A percentile compares a stretch with the other conserved stretches of the same genome.
phyloP scores from a whole-genome alignment of 2,329 filamentous ascomycete genomes.

The Hymenoscyphus infarciens region DNA sequence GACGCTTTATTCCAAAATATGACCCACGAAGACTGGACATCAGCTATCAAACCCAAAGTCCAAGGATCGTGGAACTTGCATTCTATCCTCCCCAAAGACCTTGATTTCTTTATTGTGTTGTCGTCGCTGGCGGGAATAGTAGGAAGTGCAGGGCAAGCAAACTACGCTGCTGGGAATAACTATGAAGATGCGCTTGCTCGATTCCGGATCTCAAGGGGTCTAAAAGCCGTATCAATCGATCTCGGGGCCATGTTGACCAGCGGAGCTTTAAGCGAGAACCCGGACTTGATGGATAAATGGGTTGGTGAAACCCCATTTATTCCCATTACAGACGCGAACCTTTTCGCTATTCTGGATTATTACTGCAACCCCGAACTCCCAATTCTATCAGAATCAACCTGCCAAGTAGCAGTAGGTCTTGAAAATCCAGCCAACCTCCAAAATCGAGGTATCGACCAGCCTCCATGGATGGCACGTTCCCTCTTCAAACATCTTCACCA shows the following conservation, averaged over 20 bases:
- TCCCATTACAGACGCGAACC: neutral
- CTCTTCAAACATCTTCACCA: conserved; percentile 2
- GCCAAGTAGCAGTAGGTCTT: conserved; percentile 5
- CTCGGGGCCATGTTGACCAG: conserved; percentile 3
- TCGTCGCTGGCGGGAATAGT: conserved; percentile 34
- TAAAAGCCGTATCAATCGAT: conserved; percentile 5
- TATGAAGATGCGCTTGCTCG: conserved; percentile 23
- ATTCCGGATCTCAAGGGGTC: conserved; percentile 2
- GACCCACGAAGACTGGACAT: conserved; percentile 9
- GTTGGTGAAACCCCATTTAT: neutral
- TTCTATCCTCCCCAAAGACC: neutral
- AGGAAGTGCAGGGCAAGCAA: conserved; percentile 14
- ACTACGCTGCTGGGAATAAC: conserved; percentile 31
- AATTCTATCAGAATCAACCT: neutral
- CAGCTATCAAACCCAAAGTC: conserved; percentile 5
- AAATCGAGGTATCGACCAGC: neutral
- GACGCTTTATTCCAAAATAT: conserved; percentile 25
- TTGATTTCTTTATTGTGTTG: conserved; percentile 37
- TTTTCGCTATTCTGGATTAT: conserved; percentile 1
- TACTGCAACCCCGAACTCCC: conserved; percentile 2
- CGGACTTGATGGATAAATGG: neutral
- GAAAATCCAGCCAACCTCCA: conserved; percentile 1
- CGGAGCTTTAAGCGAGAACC: conserved; percentile 2
- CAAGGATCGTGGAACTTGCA: conserved; percentile 16
- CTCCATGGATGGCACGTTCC: neutral